These are phyloP conservation scores for Acanthamoeba castellanii DNA, from an alignment of 208 protist species.

Conservation along the genomic window DNA sequence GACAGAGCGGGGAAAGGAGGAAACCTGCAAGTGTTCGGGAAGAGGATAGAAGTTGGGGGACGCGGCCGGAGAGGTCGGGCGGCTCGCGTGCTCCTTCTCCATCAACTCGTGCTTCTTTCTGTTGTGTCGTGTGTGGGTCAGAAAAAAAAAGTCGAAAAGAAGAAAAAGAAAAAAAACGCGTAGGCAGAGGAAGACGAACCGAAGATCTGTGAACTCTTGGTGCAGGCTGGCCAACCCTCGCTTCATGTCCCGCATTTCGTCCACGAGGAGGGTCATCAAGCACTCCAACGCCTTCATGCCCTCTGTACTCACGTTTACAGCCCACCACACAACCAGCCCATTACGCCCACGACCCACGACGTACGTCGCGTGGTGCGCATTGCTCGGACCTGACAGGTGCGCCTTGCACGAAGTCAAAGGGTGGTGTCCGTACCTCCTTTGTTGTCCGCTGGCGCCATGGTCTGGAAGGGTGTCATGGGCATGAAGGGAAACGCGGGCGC, in stretches of 20 bases:
- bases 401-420: too few relatives aligned
- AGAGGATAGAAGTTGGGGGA: background rate
- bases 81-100: background rate
- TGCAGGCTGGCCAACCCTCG: background rate
- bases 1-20: background rate
- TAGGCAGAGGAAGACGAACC: background rate
- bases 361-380: too few relatives aligned
- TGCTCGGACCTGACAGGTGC: too few relatives aligned
- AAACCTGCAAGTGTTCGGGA: background rate
- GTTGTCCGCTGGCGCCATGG: background rate
- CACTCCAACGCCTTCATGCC: constrained; percentile 42
- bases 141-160: background rate
- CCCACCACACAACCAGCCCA: background rate
- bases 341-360: background rate
- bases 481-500: constrained; percentile 19
- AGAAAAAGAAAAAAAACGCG: background rate
- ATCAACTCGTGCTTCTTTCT: background rate
- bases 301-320: background rate
- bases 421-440: background rate
- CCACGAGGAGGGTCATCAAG: constrained; percentile 23
- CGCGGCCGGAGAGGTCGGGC: background rate
- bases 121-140: background rate
- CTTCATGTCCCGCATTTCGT: constrained; percentile 24
- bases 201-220: background rate
- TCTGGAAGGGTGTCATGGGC: background rate